Percentiles rank a stretch among this genome's conserved stretches.
Conservation (phyloP, 1,139 yeast species). For the Zygosaccharomyces sapae region DNA sequence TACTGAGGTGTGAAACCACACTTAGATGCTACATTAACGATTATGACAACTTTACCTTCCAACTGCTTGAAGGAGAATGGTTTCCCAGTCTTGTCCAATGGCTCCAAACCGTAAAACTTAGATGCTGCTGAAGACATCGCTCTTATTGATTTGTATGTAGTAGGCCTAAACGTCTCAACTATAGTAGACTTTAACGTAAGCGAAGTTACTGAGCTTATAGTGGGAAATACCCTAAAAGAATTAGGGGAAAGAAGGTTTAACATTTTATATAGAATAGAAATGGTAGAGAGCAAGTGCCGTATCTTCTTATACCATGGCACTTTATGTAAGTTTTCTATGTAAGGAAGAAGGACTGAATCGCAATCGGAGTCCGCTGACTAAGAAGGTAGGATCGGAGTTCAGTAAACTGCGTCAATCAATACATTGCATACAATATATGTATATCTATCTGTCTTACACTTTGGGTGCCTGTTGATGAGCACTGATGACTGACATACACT, state of each 20-base stretch:
- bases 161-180: background rate
- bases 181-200: background rate
- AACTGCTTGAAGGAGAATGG: conserved; percentile 64
- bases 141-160: background rate
- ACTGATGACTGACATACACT: conserved; percentile 84
- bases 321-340: background rate
- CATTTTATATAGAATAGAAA: too few relatives aligned
- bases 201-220: background rate
- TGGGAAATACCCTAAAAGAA: background rate
- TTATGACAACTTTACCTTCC: conserved; percentile 83
- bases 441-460: background rate
- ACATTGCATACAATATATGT: background rate
- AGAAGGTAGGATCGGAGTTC: background rate
- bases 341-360: background rate
- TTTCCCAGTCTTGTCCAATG: conserved; percentile 54
- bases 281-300: too few relatives aligned
- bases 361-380: background rate
- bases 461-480: conserved; percentile 43
- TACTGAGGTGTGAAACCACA: conserved; percentile 89
- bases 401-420: background rate
- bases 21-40: conserved; percentile 91
- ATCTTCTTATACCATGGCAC: background rate
- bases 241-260: too few relatives aligned
- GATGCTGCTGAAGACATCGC: conserved; percentile 19
- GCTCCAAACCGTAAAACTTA: conserved; percentile 53